Percentiles rank a stretch among this genome's conserved stretches.
Conservation (phyloP, 129 eudicot species). For the Flaveria sonorensis region DNA sequence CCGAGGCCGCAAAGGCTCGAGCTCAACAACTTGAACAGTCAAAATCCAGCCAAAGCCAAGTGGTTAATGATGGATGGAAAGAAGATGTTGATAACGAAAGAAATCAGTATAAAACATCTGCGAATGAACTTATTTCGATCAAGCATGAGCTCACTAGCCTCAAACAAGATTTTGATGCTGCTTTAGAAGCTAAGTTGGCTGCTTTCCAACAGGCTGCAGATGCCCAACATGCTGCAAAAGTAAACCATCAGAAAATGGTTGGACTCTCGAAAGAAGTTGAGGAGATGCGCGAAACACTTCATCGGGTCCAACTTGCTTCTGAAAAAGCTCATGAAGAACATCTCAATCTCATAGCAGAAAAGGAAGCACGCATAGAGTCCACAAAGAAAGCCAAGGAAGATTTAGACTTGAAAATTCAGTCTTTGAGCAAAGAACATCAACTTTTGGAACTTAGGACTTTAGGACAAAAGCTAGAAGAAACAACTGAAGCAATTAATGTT, state of each 20-base stretch:
- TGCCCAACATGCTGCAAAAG: slow-evolving; percentile 60
- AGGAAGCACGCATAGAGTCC: slow-evolving; percentile 35
- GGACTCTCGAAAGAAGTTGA: slow-evolving; percentile 61
- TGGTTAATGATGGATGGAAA: slow-evolving; percentile 37
- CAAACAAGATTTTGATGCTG: slow-evolving; percentile 69
- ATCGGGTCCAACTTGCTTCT: slow-evolving; percentile 53
- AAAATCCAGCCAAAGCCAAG: slow-evolving; percentile 40
- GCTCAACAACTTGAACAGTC: slow-evolving; percentile 56
- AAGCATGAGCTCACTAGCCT: slow-evolving; percentile 82
- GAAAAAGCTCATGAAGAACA: slow-evolving; percentile 55
- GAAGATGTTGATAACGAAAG: slow-evolving; percentile 42
- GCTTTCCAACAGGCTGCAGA: slow-evolving; percentile 66
- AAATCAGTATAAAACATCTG: slow-evolving; percentile 57
- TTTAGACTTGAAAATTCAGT: slow-evolving; percentile 37
- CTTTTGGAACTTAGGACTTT: slow-evolving; percentile 36
- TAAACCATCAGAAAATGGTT: slow-evolving; percentile 48
- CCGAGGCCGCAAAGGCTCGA: slow-evolving; percentile 62
- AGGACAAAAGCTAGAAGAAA: slow-evolving; percentile 57
- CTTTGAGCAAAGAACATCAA: slow-evolving; percentile 43
- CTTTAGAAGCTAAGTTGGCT: slow-evolving; percentile 52
- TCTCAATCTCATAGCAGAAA: slow-evolving; percentile 42
- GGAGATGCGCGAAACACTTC: slow-evolving; percentile 48
- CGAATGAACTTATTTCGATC: slow-evolving; percentile 53
- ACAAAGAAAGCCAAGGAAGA: slow-evolving; percentile 48
- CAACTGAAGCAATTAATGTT: slow-evolving; percentile 47